Percentiles rank a stretch among this genome's conserved stretches.
phyloP scores from a whole-genome alignment of 805 yeast genomes.

The Saturnispora zaruensis region DNA sequence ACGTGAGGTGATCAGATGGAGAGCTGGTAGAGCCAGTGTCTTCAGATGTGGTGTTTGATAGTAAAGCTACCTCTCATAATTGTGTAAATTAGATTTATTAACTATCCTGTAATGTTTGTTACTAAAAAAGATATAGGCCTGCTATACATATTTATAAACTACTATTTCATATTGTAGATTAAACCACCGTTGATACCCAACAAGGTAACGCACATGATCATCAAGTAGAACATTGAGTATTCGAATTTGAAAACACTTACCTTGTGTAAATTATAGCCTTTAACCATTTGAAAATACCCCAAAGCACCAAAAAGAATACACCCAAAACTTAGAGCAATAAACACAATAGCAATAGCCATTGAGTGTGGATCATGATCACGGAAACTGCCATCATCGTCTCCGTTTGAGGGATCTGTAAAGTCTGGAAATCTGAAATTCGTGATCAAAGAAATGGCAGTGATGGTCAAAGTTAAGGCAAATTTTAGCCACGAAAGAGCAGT shows the following conservation, averaged over 20 bases:
- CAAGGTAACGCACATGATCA: constrained; percentile 1
- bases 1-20: constrained; percentile 76
- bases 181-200: constrained; percentile 3
- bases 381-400: neutral
- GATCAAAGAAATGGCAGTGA: constrained; percentile 39
- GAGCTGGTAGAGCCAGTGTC: constrained; percentile 79
- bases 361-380: neutral
- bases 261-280: constrained; percentile 5
- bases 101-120: neutral
- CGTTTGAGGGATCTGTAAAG: constrained; percentile 1
- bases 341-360: constrained; percentile 1
- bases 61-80: neutral
- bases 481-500: constrained; percentile 42
- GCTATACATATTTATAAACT: neutral
- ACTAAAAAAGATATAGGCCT: neutral
- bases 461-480: constrained; percentile 35
- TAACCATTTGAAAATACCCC: constrained; percentile 9
- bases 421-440: constrained; percentile 38
- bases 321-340: constrained; percentile 5
- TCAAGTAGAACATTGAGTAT: constrained; percentile 2
- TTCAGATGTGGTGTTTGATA: constrained; percentile 58
- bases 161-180: neutral
- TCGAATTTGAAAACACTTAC: constrained; percentile 5
- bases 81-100: neutral
- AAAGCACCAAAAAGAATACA: constrained; percentile 9